Conservation (phyloP, 2,329 filamentous ascomycete species). For the Bretziella fagacearum region DNA sequence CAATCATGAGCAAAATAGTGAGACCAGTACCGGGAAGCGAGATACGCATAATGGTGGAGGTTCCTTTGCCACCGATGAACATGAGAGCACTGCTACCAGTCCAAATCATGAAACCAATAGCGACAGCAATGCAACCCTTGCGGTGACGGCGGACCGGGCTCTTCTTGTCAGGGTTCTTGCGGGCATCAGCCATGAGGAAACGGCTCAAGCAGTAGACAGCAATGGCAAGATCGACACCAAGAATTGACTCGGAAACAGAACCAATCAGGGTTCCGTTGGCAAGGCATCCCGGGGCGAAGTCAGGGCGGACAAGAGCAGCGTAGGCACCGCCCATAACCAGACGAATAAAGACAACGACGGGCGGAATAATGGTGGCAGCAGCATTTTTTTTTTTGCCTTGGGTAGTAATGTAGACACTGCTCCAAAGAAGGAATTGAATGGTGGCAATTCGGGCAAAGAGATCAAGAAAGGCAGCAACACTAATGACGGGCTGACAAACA, state of each 20-base stretch:
- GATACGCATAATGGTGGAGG: conserved; percentile 29
- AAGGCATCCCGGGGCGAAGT: conserved; percentile 36
- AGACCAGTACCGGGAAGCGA: conserved; percentile 35
- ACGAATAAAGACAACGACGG: conserved; percentile 30
- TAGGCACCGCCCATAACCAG: conserved; percentile 37
- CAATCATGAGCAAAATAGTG: conserved; percentile 27
- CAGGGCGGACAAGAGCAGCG: conserved; percentile 35
- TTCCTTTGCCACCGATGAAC: conserved; percentile 29
- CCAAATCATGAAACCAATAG: conserved; percentile 34
- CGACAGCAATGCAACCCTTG: conserved; percentile 27
- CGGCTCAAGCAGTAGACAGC: conserved; percentile 24
- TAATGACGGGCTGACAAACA: conserved; percentile 34
- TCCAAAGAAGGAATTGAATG: conserved; percentile 39
- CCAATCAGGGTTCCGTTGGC: conserved; percentile 29
- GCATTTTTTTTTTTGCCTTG: conserved; percentile 17
- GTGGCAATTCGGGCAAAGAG: conserved; percentile 37
- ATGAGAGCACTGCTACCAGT: conserved; percentile 36
- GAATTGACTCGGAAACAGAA: conserved; percentile 29
- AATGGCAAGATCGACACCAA: conserved; percentile 30
- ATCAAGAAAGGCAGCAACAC: conserved; percentile 38
- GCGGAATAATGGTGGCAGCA: conserved; percentile 26
- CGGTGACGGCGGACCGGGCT: conserved; percentile 21
- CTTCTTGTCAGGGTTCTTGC: conserved; percentile 20
- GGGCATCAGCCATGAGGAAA: conserved; percentile 21
- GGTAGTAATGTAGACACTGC: conserved; percentile 15